phyloP scores from a whole-genome alignment of 2,329 filamentous ascomycete genomes.

The Claviceps monticola region DNA sequence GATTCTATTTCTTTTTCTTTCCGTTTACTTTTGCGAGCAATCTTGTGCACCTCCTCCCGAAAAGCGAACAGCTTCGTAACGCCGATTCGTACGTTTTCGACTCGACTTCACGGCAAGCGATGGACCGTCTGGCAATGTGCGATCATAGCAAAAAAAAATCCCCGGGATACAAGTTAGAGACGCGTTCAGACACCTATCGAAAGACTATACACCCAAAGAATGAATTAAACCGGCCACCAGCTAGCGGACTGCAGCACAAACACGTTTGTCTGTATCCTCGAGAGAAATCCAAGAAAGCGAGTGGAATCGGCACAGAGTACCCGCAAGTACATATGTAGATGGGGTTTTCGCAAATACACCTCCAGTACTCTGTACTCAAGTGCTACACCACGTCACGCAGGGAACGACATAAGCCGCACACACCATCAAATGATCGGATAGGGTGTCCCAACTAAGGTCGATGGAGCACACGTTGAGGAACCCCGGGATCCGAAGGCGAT shows the following conservation, averaged over 20 bases:
- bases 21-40: not conserved
- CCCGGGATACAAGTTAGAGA: not conserved
- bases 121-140: not conserved
- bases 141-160: not conserved
- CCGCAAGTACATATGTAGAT: slow-evolving; percentile 8
- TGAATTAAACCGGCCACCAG: not conserved
- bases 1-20: not conserved
- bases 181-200: too few species aligned
- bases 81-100: not conserved
- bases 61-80: not conserved
- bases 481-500: not conserved
- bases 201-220: too few species aligned
- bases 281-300: slow-evolving; percentile 25
- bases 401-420: not conserved
- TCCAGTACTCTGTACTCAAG: not conserved
- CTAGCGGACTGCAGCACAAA: not conserved
- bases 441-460: not conserved
- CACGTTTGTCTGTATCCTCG: not conserved
- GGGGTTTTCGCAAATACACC: not conserved
- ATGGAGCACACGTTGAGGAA: not conserved
- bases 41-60: not conserved
- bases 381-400: not conserved
- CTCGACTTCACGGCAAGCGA: not conserved
- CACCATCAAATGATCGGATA: not conserved
- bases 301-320: slow-evolving; percentile 41